Base-by-base conservation (phyloP, 2,329 filamentous ascomycete species). In the Colletotrichum shisoi region DNA sequence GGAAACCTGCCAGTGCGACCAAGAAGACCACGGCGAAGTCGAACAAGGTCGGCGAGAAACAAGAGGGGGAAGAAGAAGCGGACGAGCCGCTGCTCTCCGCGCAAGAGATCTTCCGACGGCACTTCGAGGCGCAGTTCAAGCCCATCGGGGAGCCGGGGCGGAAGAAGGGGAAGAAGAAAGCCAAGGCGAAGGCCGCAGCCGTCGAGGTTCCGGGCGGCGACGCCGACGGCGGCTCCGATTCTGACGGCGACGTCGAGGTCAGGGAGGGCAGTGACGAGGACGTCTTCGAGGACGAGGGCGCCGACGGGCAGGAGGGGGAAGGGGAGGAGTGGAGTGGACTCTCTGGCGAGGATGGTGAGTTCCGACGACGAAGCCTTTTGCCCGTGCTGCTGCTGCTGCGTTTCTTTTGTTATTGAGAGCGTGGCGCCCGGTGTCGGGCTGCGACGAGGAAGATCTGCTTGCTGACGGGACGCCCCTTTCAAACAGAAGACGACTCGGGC, bases 111-210 rank as follows among this genome's bases (percentile, higher is more conserved):
- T 92, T 99, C 74, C 88, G 89, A 65, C 87, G 87, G 72, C 91
- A 94, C 75, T 98, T 98, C 75, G 95, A 97, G 79, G 87, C 92
- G 34, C 89, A 91, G 75, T 98, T 97, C 80, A 87, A 88, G 75
- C 93, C 94, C 9, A 77, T 97, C 0, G 52, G 11, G 45, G 82
- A 82, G 74, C 62, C 46, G 67, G 70, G 49, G 70, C 70, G 4
- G 21, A 63, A 61, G 56, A 66, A 61, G 27, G 27, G 27, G 27
- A 31, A 31, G 7, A 70, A 48, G 69, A 71, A 70, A 68, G 27
- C 27, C 71, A 71, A 58, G 44, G 44, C 15, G 4, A 11, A 37
- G 40, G 27, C 19, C 15, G 24, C 60, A 34, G 63, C 70, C 27
- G 67, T 69, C 27, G 71, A 73, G 5, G 74, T 74, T 17, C 54